A percentile compares a stretch with the other conserved stretches of the same genome.
phyloP scores from a whole-genome alignment of 352 stramenopile genomes.

The Globisporangium megalacanthum region DNA sequence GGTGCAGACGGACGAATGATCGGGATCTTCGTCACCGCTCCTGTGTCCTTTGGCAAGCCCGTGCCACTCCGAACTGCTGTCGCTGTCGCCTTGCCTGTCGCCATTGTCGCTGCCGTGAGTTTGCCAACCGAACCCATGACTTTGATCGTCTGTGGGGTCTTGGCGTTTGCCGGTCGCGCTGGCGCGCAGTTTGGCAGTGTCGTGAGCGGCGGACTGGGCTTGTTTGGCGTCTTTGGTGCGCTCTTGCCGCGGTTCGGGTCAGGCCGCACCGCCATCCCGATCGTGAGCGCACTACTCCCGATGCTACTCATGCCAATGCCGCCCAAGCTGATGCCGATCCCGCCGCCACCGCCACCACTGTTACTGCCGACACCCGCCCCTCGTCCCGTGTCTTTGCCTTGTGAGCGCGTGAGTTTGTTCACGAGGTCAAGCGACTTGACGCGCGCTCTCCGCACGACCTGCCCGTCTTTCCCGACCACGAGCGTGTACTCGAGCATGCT shows the following conservation, averaged over 20 bases:
- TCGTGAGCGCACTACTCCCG: constrained; percentile 19
- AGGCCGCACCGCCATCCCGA: constrained; percentile 29
- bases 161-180: constrained; percentile 35
- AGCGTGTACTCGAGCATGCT: constrained; percentile 86
- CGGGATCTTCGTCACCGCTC: constrained; percentile 61
- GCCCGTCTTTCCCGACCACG: constrained; percentile 76
- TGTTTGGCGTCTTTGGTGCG: constrained; percentile 39
- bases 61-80: constrained; percentile 31
- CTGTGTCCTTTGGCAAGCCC: constrained; percentile 37
- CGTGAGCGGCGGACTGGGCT: constrained; percentile 43
- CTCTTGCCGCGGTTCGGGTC: constrained; percentile 37
- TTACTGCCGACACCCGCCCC: constrained; percentile 12
- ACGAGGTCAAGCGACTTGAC: constrained; percentile 81
- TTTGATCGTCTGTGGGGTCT: constrained; percentile 51
- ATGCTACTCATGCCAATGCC: constrained; percentile 17
- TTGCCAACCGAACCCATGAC: constrained; percentile 48
- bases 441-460: constrained; percentile 72
- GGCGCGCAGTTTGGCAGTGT: constrained; percentile 61
- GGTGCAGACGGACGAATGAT: constrained; percentile 67
- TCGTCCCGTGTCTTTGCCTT: constrained; percentile 54
- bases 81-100: constrained; percentile 24
- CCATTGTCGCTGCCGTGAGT: constrained; percentile 19
- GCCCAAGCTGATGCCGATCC: constrained; percentile 13
- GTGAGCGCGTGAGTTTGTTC: constrained; percentile 53
- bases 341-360: constrained; percentile 7